These are phyloP conservation scores for Mycena vulgaris DNA, from an alignment of 768 basidiomycete genomes.

Conservation along the genomic window DNA sequence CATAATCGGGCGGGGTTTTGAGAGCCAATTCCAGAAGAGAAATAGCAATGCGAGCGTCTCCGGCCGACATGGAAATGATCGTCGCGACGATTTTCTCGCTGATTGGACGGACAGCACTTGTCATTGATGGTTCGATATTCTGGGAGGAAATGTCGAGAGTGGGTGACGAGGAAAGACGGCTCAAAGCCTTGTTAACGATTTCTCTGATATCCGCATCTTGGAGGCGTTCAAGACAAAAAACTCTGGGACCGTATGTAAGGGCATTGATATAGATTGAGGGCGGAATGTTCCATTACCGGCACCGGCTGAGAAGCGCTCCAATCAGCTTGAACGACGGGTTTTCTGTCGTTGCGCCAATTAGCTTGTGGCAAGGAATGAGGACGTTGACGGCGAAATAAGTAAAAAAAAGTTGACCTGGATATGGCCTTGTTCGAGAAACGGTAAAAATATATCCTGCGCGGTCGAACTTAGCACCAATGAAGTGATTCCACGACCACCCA, in stretches of 20 bases:
- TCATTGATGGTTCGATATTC: background rate
- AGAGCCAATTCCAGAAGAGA: slow-evolving; percentile 83
- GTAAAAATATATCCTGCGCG: slow-evolving; percentile 81
- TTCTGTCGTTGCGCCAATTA: slow-evolving; percentile 91
- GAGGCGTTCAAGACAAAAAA: slow-evolving; percentile 81
- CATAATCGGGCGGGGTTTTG: slow-evolving; percentile 54
- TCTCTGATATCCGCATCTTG: slow-evolving; percentile 71
- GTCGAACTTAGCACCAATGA: slow-evolving; percentile 16
- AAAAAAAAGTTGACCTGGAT: slow-evolving; percentile 65
- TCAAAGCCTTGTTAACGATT: slow-evolving; percentile 70
- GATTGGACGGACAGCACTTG: slow-evolving; percentile 52
- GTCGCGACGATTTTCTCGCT: slow-evolving; percentile 63
- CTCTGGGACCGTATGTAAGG: slow-evolving; percentile 58
- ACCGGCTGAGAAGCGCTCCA: slow-evolving; percentile 80
- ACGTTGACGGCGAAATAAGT: background rate
- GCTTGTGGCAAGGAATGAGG: slow-evolving; percentile 48
- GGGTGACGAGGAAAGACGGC: slow-evolving; percentile 44
- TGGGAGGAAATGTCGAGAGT: slow-evolving; percentile 29
- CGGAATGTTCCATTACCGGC: slow-evolving; percentile 65
- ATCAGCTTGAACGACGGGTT: slow-evolving; percentile 91
- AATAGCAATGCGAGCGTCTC: slow-evolving; percentile 85
- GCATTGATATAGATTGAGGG: slow-evolving; percentile 31
- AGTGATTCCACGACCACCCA: slow-evolving; percentile 39
- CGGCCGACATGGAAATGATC: slow-evolving; percentile 69
- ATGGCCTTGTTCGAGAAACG: slow-evolving; percentile 84